Evolutionary conservation across 2,329 filamentous ascomycete species (phyloP).

Genomic region (Trichoderma hamatum): DNA sequence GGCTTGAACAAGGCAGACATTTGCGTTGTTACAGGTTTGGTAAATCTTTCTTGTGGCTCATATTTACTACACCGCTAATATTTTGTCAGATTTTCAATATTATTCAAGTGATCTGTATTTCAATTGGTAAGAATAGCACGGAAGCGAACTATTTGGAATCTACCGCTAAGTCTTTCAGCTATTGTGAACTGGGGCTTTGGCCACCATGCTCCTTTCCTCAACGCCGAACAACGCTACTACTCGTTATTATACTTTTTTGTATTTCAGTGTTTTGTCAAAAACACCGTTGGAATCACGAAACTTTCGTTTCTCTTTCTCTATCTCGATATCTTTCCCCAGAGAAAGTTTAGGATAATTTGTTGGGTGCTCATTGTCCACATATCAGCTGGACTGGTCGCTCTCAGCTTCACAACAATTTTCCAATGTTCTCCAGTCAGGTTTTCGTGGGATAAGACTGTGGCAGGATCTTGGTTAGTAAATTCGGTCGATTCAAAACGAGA

Average conservation of each 20-base stretch:
- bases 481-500: background rate
- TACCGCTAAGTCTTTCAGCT: background rate
- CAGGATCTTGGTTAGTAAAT: conserved; percentile 1
- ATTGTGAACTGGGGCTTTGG: conserved; percentile 19
- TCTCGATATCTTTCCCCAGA: conserved; percentile 21
- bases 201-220: conserved; percentile 16
- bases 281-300: conserved; percentile 18
- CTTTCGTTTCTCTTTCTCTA: conserved; percentile 18
- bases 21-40: conserved; percentile 18
- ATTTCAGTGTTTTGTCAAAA: conserved; percentile 20
- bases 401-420: conserved; percentile 19
- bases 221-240: conserved; percentile 14
- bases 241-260: conserved; percentile 22
- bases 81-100: conserved; percentile 1
- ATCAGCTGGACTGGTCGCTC: background rate
- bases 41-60: background rate
- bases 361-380: conserved; percentile 11
- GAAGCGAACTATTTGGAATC: background rate
- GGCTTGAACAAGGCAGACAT: conserved; percentile 18
- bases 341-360: conserved; percentile 5
- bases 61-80: background rate
- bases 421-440: conserved; percentile 13
- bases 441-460: conserved; percentile 18
- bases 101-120: conserved; percentile 12
- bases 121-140: background rate